Conservation (phyloP, 306 rosid genomes). For the Alnus rubra region DNA sequence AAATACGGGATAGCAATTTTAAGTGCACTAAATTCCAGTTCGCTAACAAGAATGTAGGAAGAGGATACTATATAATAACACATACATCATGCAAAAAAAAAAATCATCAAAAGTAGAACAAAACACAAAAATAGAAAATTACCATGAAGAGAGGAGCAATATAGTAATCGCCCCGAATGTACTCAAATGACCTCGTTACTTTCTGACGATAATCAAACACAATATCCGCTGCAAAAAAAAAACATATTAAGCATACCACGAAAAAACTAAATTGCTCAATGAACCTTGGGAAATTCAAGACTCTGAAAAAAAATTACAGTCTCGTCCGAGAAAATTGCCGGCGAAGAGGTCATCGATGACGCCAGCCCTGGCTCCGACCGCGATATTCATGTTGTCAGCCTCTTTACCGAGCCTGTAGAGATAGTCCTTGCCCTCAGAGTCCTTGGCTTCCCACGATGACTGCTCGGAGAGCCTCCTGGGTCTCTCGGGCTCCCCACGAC, state of each 20-base stretch:
- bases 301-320: slow-evolving; percentile 40
- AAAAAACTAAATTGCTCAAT: background rate
- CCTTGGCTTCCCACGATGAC: slow-evolving; percentile 88
- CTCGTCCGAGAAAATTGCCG: slow-evolving; percentile 86
- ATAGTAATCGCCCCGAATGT: slow-evolving; percentile 90
- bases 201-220: slow-evolving; percentile 97
- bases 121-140: background rate
- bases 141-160: slow-evolving; percentile 97
- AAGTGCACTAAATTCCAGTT: background rate
- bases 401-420: slow-evolving; percentile 82
- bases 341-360: slow-evolving; percentile 74
- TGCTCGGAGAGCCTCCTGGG: slow-evolving; percentile 67
- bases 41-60: background rate
- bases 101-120: background rate
- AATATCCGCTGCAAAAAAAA: slow-evolving; percentile 61
- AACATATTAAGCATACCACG: background rate
- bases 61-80: background rate
- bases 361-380: slow-evolving; percentile 93
- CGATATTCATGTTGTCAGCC: slow-evolving; percentile 93
- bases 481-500: slow-evolving; percentile 2
- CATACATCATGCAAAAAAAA: background rate
- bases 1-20: background rate
- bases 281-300: background rate
- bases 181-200: slow-evolving; percentile 74
- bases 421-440: slow-evolving; percentile 76